Conservation (phyloP, 2,329 filamentous ascomycete species). For the Penicillium griseofulvum region DNA sequence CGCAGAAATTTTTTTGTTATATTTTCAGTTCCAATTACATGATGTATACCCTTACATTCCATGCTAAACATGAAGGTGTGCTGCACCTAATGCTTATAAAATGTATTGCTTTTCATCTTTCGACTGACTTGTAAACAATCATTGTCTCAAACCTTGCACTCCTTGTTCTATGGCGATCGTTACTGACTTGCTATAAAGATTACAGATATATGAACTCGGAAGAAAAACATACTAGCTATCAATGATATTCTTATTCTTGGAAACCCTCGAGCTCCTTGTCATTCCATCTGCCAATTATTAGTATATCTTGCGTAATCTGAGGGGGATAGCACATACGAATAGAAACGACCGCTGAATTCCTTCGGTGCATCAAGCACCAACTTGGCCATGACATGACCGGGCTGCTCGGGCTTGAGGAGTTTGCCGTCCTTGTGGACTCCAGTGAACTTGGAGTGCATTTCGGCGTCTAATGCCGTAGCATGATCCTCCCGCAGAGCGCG, state of each 20-base stretch:
- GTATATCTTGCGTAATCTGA: constrained; percentile 10
- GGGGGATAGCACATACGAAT: constrained; percentile 42
- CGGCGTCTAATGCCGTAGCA: constrained; percentile 56
- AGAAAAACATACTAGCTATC: background rate
- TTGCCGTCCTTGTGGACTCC: constrained; percentile 67
- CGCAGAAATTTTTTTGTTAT: constrained; percentile 19
- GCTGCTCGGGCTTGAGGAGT: constrained; percentile 76
- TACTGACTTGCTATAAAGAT: constrained; percentile 30
- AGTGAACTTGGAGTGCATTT: constrained; percentile 63
- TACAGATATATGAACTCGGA: constrained; percentile 6
- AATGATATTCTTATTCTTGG: constrained; percentile 34
- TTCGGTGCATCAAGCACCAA: constrained; percentile 64
- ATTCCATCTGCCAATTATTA: constrained; percentile 45
- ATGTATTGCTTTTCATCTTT: constrained; percentile 66
- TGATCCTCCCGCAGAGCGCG: constrained; percentile 72
- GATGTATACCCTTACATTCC: constrained; percentile 58
- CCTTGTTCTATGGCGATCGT: constrained; percentile 24
- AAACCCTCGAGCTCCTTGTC: constrained; percentile 43
- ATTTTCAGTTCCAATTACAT: constrained; percentile 33
- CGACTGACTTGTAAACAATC: constrained; percentile 50
- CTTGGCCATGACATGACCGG: constrained; percentile 80
- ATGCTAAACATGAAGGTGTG: constrained; percentile 62
- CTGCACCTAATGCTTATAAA: constrained; percentile 52
- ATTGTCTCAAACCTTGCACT: constrained; percentile 13
- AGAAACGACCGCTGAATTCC: constrained; percentile 71